Conservation (phyloP, 352 stramenopile species). For the Halophytophthora polymorphica region DNA sequence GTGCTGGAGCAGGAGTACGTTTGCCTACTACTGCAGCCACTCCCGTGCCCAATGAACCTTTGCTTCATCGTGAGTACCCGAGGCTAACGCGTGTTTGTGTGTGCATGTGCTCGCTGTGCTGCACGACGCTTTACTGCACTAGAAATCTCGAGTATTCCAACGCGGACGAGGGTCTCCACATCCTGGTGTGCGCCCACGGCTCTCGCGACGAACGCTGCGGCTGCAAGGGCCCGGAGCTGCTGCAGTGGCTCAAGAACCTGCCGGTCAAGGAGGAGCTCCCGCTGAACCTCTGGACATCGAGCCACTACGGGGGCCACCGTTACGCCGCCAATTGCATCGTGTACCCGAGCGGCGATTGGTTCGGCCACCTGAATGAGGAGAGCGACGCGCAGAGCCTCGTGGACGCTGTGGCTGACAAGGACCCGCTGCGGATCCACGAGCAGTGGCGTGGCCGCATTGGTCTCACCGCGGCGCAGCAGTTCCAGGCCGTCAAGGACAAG, state of each 20-base stretch:
- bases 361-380: conserved; percentile 61
- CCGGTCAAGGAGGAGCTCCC: conserved; percentile 22
- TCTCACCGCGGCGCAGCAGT: conserved; percentile 48
- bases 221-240: conserved; percentile 65
- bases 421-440: conserved; percentile 41
- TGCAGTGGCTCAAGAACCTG: conserved; percentile 58
- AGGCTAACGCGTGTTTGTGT: conserved; percentile 5
- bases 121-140: neutral
- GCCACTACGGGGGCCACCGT: conserved; percentile 71
- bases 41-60: neutral
- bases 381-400: conserved; percentile 44
- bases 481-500: conserved; percentile 36
- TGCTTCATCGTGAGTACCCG: neutral
- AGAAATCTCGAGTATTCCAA: conserved; percentile 40
- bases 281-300: conserved; percentile 59
- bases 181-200: conserved; percentile 70
- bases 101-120: too few relatives aligned
- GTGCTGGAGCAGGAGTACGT: conserved; percentile 36
- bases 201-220: conserved; percentile 64
- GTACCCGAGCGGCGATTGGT: conserved; percentile 78
- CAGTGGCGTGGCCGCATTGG: conserved; percentile 69
- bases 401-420: conserved; percentile 31
- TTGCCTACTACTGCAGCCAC: neutral
- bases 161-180: conserved; percentile 44
- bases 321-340: conserved; percentile 71